These are phyloP conservation scores for Waltiozyma sp. DNA, from an alignment of 1,139 yeast species.

Conservation along the genomic window DNA sequence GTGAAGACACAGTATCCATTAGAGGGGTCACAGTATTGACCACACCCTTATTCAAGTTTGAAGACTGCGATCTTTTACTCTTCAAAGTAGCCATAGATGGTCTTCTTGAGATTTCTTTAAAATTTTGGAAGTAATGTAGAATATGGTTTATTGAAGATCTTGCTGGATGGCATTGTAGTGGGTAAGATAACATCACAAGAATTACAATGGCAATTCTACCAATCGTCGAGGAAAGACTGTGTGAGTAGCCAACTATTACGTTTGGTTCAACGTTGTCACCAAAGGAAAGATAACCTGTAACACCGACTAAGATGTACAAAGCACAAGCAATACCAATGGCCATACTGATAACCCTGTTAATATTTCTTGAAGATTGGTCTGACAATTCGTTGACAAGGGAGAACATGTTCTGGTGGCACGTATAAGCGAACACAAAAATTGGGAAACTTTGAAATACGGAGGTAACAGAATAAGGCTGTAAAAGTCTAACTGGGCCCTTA, in stretches of 20 bases:
- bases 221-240: conserved; percentile 45
- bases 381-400: conserved; percentile 57
- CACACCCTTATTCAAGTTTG: neutral
- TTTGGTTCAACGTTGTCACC: conserved; percentile 58
- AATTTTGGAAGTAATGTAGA: conserved; percentile 30
- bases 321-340: conserved; percentile 49
- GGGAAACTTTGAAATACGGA: conserved; percentile 45
- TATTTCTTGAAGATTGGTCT: conserved; percentile 41
- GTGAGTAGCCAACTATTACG: conserved; percentile 61
- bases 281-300: conserved; percentile 60
- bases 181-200: conserved; percentile 59
- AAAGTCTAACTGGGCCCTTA: conserved; percentile 28
- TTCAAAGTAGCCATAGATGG: conserved; percentile 11
- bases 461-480: conserved; percentile 25
- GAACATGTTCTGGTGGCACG: conserved; percentile 76
- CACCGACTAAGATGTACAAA: conserved; percentile 51
- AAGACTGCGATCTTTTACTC: neutral
- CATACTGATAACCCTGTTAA: conserved; percentile 42
- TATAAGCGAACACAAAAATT: conserved; percentile 68
- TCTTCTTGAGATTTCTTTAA: conserved; percentile 11
- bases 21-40: neutral
- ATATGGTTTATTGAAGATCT: conserved; percentile 65
- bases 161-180: conserved; percentile 72
- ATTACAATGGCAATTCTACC: conserved; percentile 64
- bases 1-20: neutral